A percentile compares a stretch with the other conserved stretches of the same genome.
Evolutionary conservation across 2,329 filamentous ascomycete genomes (phyloP).

Genomic region (Aspergillus cejpii): DNA sequence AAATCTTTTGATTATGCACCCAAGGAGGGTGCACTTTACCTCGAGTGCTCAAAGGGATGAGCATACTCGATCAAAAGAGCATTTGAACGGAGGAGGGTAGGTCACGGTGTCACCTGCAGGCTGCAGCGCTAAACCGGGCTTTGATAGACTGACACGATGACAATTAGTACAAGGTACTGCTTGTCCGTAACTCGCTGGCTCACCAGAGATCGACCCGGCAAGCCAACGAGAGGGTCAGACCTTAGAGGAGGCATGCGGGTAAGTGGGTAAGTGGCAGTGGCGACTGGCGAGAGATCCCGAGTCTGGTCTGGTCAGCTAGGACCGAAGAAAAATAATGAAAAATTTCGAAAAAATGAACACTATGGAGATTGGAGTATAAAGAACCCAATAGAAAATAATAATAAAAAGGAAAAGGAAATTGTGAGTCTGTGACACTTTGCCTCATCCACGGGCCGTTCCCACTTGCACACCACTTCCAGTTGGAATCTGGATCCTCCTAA

Average conservation of each 20-base stretch:
- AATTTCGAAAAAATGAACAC: not conserved
- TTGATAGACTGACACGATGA: not conserved
- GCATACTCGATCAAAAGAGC: constrained; percentile 7
- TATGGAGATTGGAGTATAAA: not conserved
- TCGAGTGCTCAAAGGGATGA: not conserved
- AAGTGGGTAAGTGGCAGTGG: not conserved
- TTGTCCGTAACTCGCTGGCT: not conserved
- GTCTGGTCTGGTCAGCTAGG: too few relatives aligned
- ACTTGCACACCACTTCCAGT: too few relatives aligned
- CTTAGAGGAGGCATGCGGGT: not conserved
- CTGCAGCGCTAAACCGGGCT: constrained; percentile 1
- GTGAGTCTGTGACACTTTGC: not conserved
- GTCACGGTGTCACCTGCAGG: too few relatives aligned
- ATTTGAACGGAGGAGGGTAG: not conserved
- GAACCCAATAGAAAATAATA: not conserved
- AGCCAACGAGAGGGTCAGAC: not conserved
- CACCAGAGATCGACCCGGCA: not conserved
- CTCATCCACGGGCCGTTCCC: not conserved
- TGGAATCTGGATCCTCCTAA: not conserved
- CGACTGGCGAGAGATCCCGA: too few relatives aligned
- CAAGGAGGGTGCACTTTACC: constrained; percentile 11
- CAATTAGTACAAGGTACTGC: too few relatives aligned
- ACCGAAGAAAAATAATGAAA: too few relatives aligned
- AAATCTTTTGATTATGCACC: constrained; percentile 11
- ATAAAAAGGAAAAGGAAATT: not conserved